phyloP scores from a whole-genome alignment of 306 rosid genomes.

The Sphenostylis stenocarpa region DNA sequence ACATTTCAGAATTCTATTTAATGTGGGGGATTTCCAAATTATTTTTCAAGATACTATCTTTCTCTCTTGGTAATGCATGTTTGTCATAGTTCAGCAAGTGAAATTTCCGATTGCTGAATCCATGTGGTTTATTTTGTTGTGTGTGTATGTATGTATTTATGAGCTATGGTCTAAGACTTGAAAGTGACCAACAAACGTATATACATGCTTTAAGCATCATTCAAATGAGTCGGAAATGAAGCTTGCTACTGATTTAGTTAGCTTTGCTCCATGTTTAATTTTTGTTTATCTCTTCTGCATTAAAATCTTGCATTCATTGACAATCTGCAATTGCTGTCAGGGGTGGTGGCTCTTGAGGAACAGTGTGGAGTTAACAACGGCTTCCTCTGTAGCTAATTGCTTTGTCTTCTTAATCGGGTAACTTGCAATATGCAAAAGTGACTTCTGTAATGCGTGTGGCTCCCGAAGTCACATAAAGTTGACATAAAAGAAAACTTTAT shows the following conservation, averaged over 20 bases:
- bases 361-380: slow-evolving; percentile 66
- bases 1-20: background rate
- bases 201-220: background rate
- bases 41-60: background rate
- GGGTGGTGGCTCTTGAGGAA: slow-evolving; percentile 95
- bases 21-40: background rate
- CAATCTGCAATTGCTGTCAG: slow-evolving; percentile 45
- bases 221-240: background rate
- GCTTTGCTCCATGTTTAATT: slow-evolving; percentile 20
- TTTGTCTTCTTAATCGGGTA: slow-evolving; percentile 87
- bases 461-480: background rate
- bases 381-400: slow-evolving; percentile 67
- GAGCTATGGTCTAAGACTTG: background rate
- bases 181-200: background rate
- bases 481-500: background rate
- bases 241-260: background rate
- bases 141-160: background rate
- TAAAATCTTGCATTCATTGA: slow-evolving; percentile 27
- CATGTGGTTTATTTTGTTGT: background rate
- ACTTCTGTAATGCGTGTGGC: slow-evolving; percentile 11
- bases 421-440: slow-evolving; percentile 11
- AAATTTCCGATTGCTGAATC: background rate
- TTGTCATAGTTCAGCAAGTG: background rate
- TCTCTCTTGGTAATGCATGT: background rate
- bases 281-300: background rate